Conservation (phyloP, 495 filamentous ascomycete genomes). For the Penicillium manginii region DNA sequence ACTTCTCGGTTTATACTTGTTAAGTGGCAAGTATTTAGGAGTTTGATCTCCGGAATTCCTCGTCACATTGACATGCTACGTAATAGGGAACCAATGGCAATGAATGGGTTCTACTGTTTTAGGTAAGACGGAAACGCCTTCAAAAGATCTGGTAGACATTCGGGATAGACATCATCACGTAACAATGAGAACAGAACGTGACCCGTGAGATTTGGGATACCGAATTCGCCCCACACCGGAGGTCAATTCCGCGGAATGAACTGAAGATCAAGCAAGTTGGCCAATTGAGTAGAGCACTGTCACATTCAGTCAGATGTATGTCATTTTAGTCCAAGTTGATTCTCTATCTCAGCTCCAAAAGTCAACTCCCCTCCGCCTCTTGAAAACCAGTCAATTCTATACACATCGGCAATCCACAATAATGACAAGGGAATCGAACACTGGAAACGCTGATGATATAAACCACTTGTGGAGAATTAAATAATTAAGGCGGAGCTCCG, state of each 20-base stretch:
- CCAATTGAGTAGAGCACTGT: constrained; percentile 16
- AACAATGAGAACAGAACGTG: constrained; percentile 12
- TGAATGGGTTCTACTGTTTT: no score
- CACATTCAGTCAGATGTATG: constrained; percentile 21
- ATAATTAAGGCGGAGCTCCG: constrained; percentile 35
- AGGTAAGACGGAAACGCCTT: not conserved
- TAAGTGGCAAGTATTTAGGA: not conserved
- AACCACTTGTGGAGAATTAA: constrained; percentile 30
- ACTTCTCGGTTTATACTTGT: not conserved
- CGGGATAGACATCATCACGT: not conserved
- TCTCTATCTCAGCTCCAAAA: constrained; percentile 17
- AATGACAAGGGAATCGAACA: constrained; percentile 24
- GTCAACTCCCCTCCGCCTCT: constrained; percentile 13
- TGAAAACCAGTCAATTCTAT: constrained; percentile 25
- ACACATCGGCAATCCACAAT: constrained; percentile 25
- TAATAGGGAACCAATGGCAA: not conserved
- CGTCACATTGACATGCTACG: constrained; percentile 7
- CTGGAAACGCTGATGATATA: constrained; percentile 29
- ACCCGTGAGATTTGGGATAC: constrained; percentile 9
- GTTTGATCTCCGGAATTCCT: not conserved
- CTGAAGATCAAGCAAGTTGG: not conserved
- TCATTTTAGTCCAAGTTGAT: constrained; percentile 23
- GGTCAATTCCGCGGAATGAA: constrained; percentile 12
- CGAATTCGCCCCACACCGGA: constrained; percentile 11
- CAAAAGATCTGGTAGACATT: not conserved